A percentile compares a stretch with the other conserved stretches of the same genome.
These are phyloP conservation scores for Trichoderma guizhouense DNA, from an alignment of 2,329 filamentous ascomycete species.

Conservation along the genomic window DNA sequence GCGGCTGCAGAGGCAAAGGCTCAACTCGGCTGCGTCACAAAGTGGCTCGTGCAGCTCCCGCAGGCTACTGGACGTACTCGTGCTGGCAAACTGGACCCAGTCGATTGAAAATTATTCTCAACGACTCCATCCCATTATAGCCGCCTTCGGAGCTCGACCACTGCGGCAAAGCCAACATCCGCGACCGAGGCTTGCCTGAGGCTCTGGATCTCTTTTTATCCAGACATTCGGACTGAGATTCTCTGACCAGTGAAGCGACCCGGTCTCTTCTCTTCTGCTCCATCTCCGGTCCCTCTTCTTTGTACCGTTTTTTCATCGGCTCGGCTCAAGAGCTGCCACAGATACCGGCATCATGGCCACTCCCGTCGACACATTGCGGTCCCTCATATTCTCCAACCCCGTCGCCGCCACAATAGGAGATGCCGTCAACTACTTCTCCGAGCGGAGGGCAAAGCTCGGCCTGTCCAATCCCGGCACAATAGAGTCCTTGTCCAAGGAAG, in stretches of 20 bases:
- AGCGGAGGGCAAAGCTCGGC: conserved; percentile 82
- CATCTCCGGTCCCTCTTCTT: not conserved
- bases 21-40: conserved; percentile 5
- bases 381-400: conserved; percentile 71
- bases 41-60: conserved; percentile 18
- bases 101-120: conserved; percentile 27
- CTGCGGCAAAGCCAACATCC: conserved; percentile 12
- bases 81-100: conserved; percentile 12
- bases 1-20: not conserved
- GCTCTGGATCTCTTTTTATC: not conserved
- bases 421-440: conserved; percentile 76
- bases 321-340: conserved; percentile 22
- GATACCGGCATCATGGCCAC: conserved; percentile 46
- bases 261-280: not conserved
- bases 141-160: conserved; percentile 21
- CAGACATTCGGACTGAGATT: not conserved
- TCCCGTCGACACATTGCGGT: conserved; percentile 50
- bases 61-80: conserved; percentile 1
- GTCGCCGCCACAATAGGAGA: conserved; percentile 67
- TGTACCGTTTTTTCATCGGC: conserved; percentile 2
- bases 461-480: conserved; percentile 89
- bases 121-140: conserved; percentile 21
- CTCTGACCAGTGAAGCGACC: conserved; percentile 9
- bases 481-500: conserved; percentile 85
- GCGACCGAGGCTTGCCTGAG: conserved; percentile 13